Base-by-base conservation (phyloP, 345 rosid species). In the Carallia brachiata region DNA sequence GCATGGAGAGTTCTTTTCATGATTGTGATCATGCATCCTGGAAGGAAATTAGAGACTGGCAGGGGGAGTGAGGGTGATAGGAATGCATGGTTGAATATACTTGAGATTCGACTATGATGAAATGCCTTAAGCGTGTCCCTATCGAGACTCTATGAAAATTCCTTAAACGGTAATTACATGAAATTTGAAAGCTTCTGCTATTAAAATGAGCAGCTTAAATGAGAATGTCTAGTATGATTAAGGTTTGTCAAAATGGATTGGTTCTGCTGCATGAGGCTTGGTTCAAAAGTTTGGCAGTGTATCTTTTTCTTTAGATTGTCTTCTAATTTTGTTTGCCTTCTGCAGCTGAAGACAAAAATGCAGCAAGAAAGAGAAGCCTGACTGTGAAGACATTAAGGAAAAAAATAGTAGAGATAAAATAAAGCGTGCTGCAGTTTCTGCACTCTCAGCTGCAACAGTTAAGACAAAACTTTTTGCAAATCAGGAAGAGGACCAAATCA, bases 361-460 rank as follows among this genome's bases (percentile, higher is more conserved):
- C 10, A 68, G 72, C 56, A 79, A 76, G 37, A 81, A 71, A 64
- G 88, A 81, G 77, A 85, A 79, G 71, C 66, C 56, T 73, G 80
- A 78, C 63, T 36, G 61, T 75, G 70, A 76, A 78, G 84, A 77
- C 73, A 77, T 66, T 63, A 81, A 85, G 76, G 88, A 82, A 76
- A 81, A 59, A 61, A 57, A 56, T 31, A 65, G 56, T 70, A 69
- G 87, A n/a, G 81, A 88, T 75, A 92, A 80, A 79, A 40, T 95
- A 75, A 91, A 87, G 85, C 84, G 81, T 34, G 89, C 97, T 39
- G 97, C 97, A 55, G 77, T 82, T 75, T 79, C 98, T 67, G 86
- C 97, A 65, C 82, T 96, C 60, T 81, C 98, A 65, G 97, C 98
- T 8, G 99, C 99, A 82, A 91, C 98, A 61, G 98, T 95, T 64